Conservation (phyloP, 2,329 filamentous ascomycete genomes). For the Elsinoe batatas region DNA sequence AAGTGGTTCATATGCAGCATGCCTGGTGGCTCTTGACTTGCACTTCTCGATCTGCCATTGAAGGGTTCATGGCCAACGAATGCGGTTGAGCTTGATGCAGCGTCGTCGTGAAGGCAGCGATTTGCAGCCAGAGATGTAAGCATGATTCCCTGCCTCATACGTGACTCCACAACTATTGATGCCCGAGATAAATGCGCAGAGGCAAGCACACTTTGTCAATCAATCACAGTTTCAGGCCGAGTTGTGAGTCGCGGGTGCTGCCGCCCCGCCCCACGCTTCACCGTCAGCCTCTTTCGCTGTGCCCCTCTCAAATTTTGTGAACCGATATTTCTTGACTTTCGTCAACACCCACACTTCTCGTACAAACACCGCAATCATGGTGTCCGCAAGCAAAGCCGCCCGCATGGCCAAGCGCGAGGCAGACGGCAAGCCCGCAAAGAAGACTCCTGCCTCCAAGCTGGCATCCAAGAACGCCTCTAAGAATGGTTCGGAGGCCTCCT, state of each 20-base stretch:
- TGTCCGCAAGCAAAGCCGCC: conserved; percentile 59
- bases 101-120: too few species aligned
- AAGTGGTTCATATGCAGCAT: too few species aligned
- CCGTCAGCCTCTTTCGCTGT: conserved; percentile 3
- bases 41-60: too few species aligned
- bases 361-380: conserved; percentile 38
- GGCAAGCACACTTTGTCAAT: too few species aligned
- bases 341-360: neutral
- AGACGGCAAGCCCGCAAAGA: conserved; percentile 63
- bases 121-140: too few species aligned
- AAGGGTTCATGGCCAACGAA: too few species aligned
- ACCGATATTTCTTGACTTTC: neutral
- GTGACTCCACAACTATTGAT: too few species aligned
- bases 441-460: conserved; percentile 63
- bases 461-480: conserved; percentile 57
- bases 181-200: too few species aligned
- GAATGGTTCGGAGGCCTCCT: conserved; percentile 51
- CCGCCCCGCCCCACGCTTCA: conserved; percentile 1
- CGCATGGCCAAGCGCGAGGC: conserved; percentile 56
- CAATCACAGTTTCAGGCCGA: neutral
- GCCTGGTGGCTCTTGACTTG: too few species aligned
- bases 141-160: too few species aligned
- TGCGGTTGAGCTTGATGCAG: too few species aligned
- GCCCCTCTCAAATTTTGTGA: conserved; percentile 2
- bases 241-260: neutral